A percentile compares a stretch with the other conserved stretches of the same genome.
Conservation (phyloP, 2,329 filamentous ascomycete genomes). For the Bipolaris cookei region DNA sequence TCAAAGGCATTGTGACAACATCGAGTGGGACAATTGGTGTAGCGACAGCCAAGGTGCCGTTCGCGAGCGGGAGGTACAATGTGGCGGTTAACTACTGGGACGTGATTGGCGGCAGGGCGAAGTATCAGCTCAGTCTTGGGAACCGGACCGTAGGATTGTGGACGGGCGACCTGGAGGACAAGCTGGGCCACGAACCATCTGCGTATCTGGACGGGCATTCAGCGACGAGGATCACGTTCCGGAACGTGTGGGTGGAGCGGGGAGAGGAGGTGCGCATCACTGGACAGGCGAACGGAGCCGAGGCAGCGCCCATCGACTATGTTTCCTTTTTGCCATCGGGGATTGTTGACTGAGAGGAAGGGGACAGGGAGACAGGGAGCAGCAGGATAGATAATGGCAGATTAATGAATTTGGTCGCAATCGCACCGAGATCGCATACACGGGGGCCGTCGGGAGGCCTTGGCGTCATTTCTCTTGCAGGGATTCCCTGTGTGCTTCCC, state of each 20-base stretch:
- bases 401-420: slow-evolving; percentile 6
- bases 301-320: slow-evolving; percentile 72
- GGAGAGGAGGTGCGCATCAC: slow-evolving; percentile 63
- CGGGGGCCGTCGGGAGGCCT: not conserved
- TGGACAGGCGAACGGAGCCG: slow-evolving; percentile 64
- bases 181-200: slow-evolving; percentile 64
- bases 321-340: slow-evolving; percentile 66
- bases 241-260: slow-evolving; percentile 55
- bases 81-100: slow-evolving; percentile 73
- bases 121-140: slow-evolving; percentile 63
- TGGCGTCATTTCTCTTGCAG: slow-evolving; percentile 21
- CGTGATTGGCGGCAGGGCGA: slow-evolving; percentile 62
- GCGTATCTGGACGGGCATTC: slow-evolving; percentile 69
- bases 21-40: slow-evolving; percentile 60
- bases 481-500: slow-evolving; percentile 12
- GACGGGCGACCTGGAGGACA: slow-evolving; percentile 66
- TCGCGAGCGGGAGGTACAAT: slow-evolving; percentile 64
- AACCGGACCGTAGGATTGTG: slow-evolving; percentile 62
- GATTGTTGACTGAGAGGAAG: slow-evolving; percentile 59
- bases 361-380: not conserved
- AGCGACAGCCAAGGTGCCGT: slow-evolving; percentile 56
- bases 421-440: slow-evolving; percentile 1
- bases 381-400: not conserved
- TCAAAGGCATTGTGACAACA: slow-evolving; percentile 62
- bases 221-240: slow-evolving; percentile 67